A percentile compares a stretch with the other conserved stretches of the same genome.
Evolutionary conservation across 2,329 filamentous ascomycete genomes (phyloP).

Genomic region (Cladosporium sp.): DNA sequence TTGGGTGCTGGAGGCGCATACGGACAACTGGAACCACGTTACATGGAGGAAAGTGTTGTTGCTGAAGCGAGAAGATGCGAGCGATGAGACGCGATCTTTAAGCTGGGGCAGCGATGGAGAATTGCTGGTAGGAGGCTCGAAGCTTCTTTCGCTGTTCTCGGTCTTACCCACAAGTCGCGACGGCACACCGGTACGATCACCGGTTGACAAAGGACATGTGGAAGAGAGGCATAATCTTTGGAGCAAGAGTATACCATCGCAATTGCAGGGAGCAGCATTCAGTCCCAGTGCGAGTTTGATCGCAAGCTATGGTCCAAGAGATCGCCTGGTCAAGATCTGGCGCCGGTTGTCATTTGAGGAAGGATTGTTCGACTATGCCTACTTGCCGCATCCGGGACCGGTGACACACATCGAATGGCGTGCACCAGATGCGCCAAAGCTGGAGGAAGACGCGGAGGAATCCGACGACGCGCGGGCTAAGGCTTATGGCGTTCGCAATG

Average conservation of each 20-base stretch:
- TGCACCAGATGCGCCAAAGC: slow-evolving; percentile 48
- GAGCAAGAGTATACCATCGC: slow-evolving; percentile 72
- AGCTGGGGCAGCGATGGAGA: slow-evolving; percentile 90
- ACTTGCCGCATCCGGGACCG: slow-evolving; percentile 78
- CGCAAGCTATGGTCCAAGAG: slow-evolving; percentile 75
- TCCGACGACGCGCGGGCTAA: slow-evolving; percentile 40
- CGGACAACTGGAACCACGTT: slow-evolving; percentile 75
- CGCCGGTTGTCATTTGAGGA: slow-evolving; percentile 83
- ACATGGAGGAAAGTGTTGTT: slow-evolving; percentile 65
- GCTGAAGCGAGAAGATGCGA: slow-evolving; percentile 51
- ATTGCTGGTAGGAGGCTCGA: slow-evolving; percentile 72
- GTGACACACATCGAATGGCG: slow-evolving; percentile 88
- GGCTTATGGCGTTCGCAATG: slow-evolving; percentile 42
- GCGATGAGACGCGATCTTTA: slow-evolving; percentile 59
- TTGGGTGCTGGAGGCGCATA: slow-evolving; percentile 77
- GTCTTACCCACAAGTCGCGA: slow-evolving; percentile 43
- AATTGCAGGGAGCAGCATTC: slow-evolving; percentile 72
- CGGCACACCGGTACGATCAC: slow-evolving; percentile 28
- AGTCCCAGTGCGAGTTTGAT: slow-evolving; percentile 88
- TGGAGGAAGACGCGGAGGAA: slow-evolving; percentile 67
- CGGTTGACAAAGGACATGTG: slow-evolving; percentile 43
- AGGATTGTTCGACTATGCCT: slow-evolving; percentile 85
- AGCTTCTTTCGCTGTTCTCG: slow-evolving; percentile 70
- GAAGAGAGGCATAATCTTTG: slow-evolving; percentile 60
- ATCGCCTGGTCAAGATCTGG: slow-evolving; percentile 91